Evolutionary conservation across 2,329 filamentous ascomycete species (phyloP), one percentile per base, ranked within the genome.

Genomic region (Rugonectria rugulosa): DNA sequence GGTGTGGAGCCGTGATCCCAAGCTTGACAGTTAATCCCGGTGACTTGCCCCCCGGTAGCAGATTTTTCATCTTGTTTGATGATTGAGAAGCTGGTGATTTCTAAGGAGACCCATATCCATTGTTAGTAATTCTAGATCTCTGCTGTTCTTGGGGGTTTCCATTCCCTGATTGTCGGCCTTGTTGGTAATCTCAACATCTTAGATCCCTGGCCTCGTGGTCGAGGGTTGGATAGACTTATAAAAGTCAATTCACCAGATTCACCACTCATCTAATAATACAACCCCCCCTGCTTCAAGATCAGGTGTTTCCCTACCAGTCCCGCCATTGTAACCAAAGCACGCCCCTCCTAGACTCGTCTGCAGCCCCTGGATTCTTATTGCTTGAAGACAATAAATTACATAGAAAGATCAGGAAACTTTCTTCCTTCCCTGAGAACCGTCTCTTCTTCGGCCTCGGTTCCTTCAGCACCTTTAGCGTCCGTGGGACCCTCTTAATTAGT

Each of bases 371-470:
- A 41, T n/a, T 14, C 41, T 14, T 19, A 14, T n/a, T n/a, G n/a
- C n/a, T n/a, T n/a, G 12, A 29, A 29, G 12, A 29, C 12, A 12
- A 12, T n/a, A 14, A 32, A 9, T 15, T 21, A 29, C 26, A 29
- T 29, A 29, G 7, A 12, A 7, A 29, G 12, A 29, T 29, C 26
- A 20, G 21, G 29, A 37, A 47, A n/a, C 23, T 26, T 14, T 23
- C 19, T 10, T 21, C 5, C 9, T 38, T 17, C 14, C 17, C 17
- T 21, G 36, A 14, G 10, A 31, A 20, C 23, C 8, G 17, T n/a
- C 32, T 21, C 34, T 20, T 32, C 43, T 31, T 55, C 45, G 53
- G 53, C 40, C 45, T 55, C 53, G 53, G 52, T 17, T 31, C 26
- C 40, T 55, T 14, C 20, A 24, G 10, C 10, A 31, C 14, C 7